Percentiles rank a stretch among this genome's conserved stretches.
Evolutionary conservation across 495 filamentous ascomycete genomes (phyloP).

Genomic region (Hypoxylon subgilvum): DNA sequence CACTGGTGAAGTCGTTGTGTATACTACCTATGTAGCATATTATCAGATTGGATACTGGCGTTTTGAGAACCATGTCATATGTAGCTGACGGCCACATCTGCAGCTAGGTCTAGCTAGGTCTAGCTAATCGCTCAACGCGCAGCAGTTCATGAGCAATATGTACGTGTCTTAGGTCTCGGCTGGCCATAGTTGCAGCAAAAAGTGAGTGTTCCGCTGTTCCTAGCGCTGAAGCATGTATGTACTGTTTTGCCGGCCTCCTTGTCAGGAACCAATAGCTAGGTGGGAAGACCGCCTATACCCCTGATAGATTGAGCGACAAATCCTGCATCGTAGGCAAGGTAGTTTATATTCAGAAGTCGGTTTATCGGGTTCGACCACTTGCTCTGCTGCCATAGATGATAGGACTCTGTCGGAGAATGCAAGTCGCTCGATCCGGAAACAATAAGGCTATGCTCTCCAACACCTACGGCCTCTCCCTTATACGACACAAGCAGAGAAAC

Average conservation of each 20-base stretch:
- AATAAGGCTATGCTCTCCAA: constrained; percentile 24
- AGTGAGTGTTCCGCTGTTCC: constrained; percentile 27
- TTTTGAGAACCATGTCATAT: constrained; percentile 28
- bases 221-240: constrained; percentile 35
- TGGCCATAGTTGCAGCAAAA: constrained; percentile 30
- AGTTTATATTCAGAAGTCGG: constrained; percentile 29
- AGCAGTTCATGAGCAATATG: constrained; percentile 22
- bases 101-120: constrained; percentile 31
- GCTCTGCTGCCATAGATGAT: constrained; percentile 35
- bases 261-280: constrained; percentile 31
- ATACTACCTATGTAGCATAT: too few relatives aligned
- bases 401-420: constrained; percentile 34
- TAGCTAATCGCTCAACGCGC: constrained; percentile 27
- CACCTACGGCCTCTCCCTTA: constrained; percentile 24
- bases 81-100: constrained; percentile 24
- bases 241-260: constrained; percentile 16
- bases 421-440: constrained; percentile 38
- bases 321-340: constrained; percentile 17
- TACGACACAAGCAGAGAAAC: constrained; percentile 17
- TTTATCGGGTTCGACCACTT: constrained; percentile 34
- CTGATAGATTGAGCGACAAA: constrained; percentile 21
- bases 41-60: constrained; percentile 32
- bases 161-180: constrained; percentile 20
- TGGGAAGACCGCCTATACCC: constrained; percentile 25
- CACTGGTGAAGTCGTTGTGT: constrained; percentile 33